Evolutionary conservation across 345 rosid genomes (phyloP), one percentile per base, ranked within the genome.

Genomic region (Trapa bicornis): DNA sequence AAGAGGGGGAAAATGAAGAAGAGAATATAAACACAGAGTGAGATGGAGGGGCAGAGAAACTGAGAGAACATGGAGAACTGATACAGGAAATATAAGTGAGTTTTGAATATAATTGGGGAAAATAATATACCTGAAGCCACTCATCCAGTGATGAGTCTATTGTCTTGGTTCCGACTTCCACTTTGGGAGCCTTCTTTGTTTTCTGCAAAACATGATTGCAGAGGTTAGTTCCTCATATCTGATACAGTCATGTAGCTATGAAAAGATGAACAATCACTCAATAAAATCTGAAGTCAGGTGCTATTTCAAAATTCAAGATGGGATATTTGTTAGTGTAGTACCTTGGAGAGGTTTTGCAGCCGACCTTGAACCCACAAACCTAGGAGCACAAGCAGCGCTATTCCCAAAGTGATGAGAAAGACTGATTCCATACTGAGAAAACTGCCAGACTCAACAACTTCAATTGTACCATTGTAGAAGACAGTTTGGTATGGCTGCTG

Each of bases 381-480:
- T 68, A 85, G 76, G 70, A 87, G 70, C 69, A 84, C 73, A 70
- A 87, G 83, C 73, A 85, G 79, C 17, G 89, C 88, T 10, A 79
- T 52, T 13, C 93, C 91, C 66, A 93, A 85, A 70, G 92, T 83
- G 61, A 85, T 74, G 53, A 94, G 96, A 75, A 94, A 87, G 70
- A 94, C 87, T 33, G 99, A 89, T 72, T 94, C 99, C 62, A 87
- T 75, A 72, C 88, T 89, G 64, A 91, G 70, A 74, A 91, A 83
- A 65, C 85, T 86, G 47, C 95, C 96, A 42, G 81, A 77, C 74
- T 94, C 99, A 58, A 87, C 80, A 69, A 91, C 96, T 83, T 94
- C 99, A 17, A 94, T 72, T 69, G 97, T 89, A 70, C 91, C 95
- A 72, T 91, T 94, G 72, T 84, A 86, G 76, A 89, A 91, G 38